Evolutionary conservation across 2,329 filamentous ascomycete genomes (phyloP).

Genomic region (Fusarium pseudoanthophilum): DNA sequence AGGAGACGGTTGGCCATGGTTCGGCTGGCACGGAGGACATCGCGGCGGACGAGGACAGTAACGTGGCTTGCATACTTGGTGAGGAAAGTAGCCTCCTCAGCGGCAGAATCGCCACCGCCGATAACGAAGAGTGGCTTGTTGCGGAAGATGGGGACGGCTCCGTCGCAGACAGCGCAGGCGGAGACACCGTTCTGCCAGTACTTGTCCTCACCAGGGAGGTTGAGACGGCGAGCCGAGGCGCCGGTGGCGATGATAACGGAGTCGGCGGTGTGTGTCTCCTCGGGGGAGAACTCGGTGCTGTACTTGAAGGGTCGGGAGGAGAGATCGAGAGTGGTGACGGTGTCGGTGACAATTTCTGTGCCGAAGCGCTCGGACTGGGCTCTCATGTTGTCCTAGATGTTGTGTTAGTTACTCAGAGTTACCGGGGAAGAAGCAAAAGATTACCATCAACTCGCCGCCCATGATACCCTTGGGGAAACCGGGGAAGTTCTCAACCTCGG

Average conservation of each 20-base stretch:
- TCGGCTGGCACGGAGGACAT: slow-evolving; percentile 86
- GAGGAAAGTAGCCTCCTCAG: slow-evolving; percentile 96
- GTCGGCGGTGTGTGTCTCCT: slow-evolving; percentile 87
- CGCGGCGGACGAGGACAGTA: slow-evolving; percentile 89
- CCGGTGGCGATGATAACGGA: slow-evolving; percentile 94
- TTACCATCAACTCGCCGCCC: slow-evolving; percentile 85
- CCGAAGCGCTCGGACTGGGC: slow-evolving; percentile 91
- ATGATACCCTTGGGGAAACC: slow-evolving; percentile 92
- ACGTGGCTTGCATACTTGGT: slow-evolving; percentile 98
- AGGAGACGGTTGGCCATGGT: slow-evolving; percentile 91
- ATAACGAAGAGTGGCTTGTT: slow-evolving; percentile 97
- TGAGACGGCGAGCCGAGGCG: slow-evolving; percentile 86
- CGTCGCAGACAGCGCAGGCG: slow-evolving; percentile 97
- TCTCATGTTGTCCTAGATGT: slow-evolving; percentile 83
- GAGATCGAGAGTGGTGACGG: slow-evolving; percentile 88
- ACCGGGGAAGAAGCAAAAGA: slow-evolving; percentile 35
- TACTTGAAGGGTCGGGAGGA: slow-evolving; percentile 88
- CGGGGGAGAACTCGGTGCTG: slow-evolving; percentile 89
- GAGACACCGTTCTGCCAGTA: slow-evolving; percentile 99
- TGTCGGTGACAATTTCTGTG: slow-evolving; percentile 93
- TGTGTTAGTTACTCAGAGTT: slow-evolving; percentile 4
- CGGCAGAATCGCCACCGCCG: slow-evolving; percentile 94
- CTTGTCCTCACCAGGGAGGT: slow-evolving; percentile 87
- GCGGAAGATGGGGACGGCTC: slow-evolving; percentile 95
- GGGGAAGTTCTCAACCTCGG: slow-evolving; percentile 98